Evolutionary conservation across 140 eudicot genomes (phyloP).

Genomic region (Oenanthe javanica): DNA sequence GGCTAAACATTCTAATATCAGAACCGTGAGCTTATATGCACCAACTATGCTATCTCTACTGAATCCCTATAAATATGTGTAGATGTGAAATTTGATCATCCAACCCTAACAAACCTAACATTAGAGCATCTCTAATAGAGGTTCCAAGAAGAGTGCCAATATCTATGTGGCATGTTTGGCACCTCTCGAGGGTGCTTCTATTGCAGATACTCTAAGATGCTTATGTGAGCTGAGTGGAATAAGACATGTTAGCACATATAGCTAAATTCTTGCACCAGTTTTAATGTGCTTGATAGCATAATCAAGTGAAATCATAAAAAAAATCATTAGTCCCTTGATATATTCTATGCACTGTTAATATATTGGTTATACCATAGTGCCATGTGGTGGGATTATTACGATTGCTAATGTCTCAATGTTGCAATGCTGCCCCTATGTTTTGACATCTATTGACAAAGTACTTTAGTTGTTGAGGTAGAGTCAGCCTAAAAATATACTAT

Average conservation of each 20-base stretch:
- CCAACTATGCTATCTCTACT: not conserved
- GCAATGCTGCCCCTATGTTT: not conserved
- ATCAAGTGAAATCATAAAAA: not conserved
- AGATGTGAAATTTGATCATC: not conserved
- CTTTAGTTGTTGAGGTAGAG: not conserved
- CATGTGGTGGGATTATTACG: not conserved
- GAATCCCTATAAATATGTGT: not conserved
- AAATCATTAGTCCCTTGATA: not conserved
- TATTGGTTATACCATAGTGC: not conserved
- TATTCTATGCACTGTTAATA: not conserved
- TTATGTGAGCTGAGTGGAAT: not conserved
- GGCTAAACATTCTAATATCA: not conserved
- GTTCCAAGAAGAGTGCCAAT: no score
- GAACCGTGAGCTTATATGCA: not conserved
- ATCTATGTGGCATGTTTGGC: no score
- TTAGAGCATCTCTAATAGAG: no score
- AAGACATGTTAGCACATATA: not conserved
- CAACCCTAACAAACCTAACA: not conserved
- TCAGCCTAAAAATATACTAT: not conserved
- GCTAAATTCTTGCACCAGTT: not conserved
- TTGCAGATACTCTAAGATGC: not conserved
- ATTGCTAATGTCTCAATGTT: not conserved
- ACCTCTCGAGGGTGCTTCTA: no score
- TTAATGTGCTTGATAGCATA: not conserved
- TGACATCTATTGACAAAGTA: not conserved